Evolutionary conservation across 768 basidiomycete genomes (phyloP).

Genomic region (Kwoniella europaea): DNA sequence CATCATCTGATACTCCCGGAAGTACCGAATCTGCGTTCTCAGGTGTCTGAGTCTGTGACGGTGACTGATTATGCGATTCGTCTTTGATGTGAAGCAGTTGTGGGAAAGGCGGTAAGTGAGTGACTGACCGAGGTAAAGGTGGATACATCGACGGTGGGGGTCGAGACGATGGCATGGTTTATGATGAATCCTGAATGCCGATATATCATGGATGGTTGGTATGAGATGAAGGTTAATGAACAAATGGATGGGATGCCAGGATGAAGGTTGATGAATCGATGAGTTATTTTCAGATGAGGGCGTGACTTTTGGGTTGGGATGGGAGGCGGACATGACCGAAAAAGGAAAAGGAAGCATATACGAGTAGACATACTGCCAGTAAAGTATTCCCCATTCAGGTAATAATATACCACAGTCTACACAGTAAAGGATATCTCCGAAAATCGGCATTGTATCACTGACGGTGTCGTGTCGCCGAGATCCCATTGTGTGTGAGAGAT

Average conservation of each 20-base stretch:
- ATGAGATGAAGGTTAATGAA: background rate
- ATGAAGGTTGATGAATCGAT: background rate
- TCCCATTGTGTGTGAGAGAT: too few relatives aligned
- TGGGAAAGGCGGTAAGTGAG: slow-evolving; percentile 36
- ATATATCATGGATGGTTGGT: background rate
- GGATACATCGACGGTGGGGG: slow-evolving; percentile 34
- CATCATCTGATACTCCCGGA: slow-evolving; percentile 21
- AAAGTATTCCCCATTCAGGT: too few relatives aligned
- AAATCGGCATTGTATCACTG: background rate
- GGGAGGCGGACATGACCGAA: too few relatives aligned
- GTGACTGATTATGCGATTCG: slow-evolving; percentile 10
- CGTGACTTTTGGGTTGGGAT: too few relatives aligned
- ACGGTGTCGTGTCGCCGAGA: too few relatives aligned
- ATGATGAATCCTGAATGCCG: too few relatives aligned
- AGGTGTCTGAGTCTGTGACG: slow-evolving; percentile 2
- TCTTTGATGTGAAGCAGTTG: slow-evolving; percentile 29
- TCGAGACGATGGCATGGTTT: slow-evolving; percentile 13
- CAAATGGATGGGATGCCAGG: too few relatives aligned
- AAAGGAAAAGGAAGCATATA: too few relatives aligned
- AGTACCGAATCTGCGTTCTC: background rate
- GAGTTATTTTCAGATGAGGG: too few relatives aligned
- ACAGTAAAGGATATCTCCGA: background rate
- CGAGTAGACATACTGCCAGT: too few relatives aligned
- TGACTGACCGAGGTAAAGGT: slow-evolving; percentile 26
- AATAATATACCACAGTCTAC: too few relatives aligned